phyloP scores from a whole-genome alignment of 495 filamentous ascomycete genomes.

The Annulohypoxylon stygium region DNA sequence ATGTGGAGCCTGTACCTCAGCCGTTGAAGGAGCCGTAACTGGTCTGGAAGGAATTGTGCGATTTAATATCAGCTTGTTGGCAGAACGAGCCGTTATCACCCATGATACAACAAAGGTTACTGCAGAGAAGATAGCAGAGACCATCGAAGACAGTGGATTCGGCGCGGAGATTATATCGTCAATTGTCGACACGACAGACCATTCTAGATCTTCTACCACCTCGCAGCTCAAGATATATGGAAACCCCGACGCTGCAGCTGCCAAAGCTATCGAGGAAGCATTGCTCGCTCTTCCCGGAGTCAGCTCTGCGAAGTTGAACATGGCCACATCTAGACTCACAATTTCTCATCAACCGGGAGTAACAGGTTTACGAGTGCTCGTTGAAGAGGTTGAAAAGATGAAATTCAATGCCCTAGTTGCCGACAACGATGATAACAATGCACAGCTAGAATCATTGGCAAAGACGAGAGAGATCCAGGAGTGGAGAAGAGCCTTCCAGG shows the following conservation, averaged over 20 bases:
- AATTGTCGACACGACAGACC: constrained; percentile 58
- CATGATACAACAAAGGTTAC: constrained; percentile 79
- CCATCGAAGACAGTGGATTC: constrained; percentile 93
- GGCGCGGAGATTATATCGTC: constrained; percentile 84
- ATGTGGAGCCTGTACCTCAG: constrained; percentile 93
- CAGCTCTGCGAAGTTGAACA: constrained; percentile 75
- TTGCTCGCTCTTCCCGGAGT: constrained; percentile 77
- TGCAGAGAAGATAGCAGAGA: constrained; percentile 81
- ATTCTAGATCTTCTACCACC: constrained; percentile 63
- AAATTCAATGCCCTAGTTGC: constrained; percentile 91
- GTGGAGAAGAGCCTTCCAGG: constrained; percentile 83
- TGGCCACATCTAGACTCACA: constrained; percentile 74
- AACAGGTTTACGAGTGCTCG: constrained; percentile 83
- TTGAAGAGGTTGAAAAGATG: constrained; percentile 81
- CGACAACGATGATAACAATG: constrained; percentile 94
- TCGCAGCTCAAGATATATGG: constrained; percentile 89
- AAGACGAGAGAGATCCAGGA: constrained; percentile 97
- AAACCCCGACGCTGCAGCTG: constrained; percentile 74
- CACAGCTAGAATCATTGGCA: constrained; percentile 92
- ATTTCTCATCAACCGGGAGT: constrained; percentile 77
- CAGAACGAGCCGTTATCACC: constrained; percentile 88
- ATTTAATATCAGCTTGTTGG: constrained; percentile 94
- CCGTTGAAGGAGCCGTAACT: constrained; percentile 85
- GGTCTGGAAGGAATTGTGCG: constrained; percentile 79
- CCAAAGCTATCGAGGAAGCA: constrained; percentile 76